phyloP scores from a whole-genome alignment of 1,139 yeast species.

The Sugiyamaella novakii region DNA sequence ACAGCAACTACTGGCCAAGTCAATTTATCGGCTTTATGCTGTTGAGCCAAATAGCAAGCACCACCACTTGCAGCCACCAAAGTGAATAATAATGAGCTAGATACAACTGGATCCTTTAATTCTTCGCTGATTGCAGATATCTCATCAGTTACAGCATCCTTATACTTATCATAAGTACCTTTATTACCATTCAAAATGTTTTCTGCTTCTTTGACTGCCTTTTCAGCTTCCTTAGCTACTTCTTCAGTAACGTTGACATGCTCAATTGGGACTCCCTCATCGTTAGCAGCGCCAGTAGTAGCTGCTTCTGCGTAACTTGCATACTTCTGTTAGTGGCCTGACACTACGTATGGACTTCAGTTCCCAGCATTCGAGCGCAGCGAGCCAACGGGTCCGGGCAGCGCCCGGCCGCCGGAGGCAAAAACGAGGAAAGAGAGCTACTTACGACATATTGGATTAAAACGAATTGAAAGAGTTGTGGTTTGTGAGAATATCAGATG shows the following conservation, averaged over 20 bases:
- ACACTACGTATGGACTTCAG: background rate
- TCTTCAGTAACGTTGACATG: slow-evolving; percentile 28
- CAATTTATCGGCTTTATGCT: slow-evolving; percentile 37
- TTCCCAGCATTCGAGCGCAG: slow-evolving; percentile 4
- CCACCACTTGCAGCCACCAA: slow-evolving; percentile 38
- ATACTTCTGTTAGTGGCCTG: slow-evolving; percentile 10
- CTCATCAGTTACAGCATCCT: slow-evolving; percentile 24
- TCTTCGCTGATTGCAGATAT: slow-evolving; percentile 31
- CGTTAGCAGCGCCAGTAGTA: slow-evolving; percentile 13
- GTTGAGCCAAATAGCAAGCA: slow-evolving; percentile 35
- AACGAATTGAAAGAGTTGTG: background rate
- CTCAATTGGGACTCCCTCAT: slow-evolving; percentile 27
- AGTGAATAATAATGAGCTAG: slow-evolving; percentile 37
- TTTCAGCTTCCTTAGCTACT: slow-evolving; percentile 19
- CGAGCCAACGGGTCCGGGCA: slow-evolving; percentile 4
- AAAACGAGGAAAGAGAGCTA: background rate
- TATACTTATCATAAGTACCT: slow-evolving; percentile 16
- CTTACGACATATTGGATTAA: slow-evolving; percentile 12
- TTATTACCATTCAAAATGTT: slow-evolving; percentile 18
- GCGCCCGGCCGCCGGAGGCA: slow-evolving; percentile 11
- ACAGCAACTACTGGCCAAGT: slow-evolving; percentile 34
- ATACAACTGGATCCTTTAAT: slow-evolving; percentile 37
- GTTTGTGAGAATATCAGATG: background rate
- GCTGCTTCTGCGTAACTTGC: slow-evolving; percentile 19
- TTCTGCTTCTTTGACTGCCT: slow-evolving; percentile 21